A percentile compares a stretch with the other conserved stretches of the same genome.
phyloP scores from a whole-genome alignment of 225 moss, liverwort and hornwort genomes.

The Sphagnum contortum region DNA sequence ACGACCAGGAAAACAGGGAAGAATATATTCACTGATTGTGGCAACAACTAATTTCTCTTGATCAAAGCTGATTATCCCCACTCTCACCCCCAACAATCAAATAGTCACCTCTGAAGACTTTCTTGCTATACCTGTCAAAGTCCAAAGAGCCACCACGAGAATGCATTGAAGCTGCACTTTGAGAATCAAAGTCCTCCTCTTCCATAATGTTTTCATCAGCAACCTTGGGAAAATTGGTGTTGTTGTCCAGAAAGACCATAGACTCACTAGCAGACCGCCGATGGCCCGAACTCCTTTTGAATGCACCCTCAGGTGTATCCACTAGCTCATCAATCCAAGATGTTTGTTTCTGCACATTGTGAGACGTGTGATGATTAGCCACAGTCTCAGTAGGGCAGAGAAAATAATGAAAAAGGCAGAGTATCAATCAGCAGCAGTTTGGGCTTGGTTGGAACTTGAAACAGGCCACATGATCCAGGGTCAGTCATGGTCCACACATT shows the following conservation, averaged over 20 bases:
- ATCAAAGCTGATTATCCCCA: no score
- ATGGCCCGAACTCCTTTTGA: constrained; percentile 52
- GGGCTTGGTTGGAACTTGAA: no score
- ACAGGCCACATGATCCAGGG: no score
- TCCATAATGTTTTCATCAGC: constrained; percentile 53
- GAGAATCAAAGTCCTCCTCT: constrained; percentile 53
- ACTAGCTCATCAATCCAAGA: constrained; percentile 72
- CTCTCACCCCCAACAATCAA: no score
- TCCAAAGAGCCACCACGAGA: constrained; percentile 31
- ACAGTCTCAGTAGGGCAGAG: no score
- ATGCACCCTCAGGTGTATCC: constrained; percentile 42
- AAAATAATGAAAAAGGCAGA: no score
- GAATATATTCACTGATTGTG: no score
- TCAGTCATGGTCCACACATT: no score
- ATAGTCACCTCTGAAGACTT: background rate
- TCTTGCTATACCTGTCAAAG: constrained; percentile 22
- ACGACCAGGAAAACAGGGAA: no score
- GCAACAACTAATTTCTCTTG: no score
- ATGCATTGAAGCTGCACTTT: constrained; percentile 31
- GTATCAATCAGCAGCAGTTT: no score
- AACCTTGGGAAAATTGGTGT: constrained; percentile 47
- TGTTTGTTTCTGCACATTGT: constrained; percentile 25
- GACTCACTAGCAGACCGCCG: constrained; percentile 73
- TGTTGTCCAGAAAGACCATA: constrained; percentile 52
- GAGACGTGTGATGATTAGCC: background rate